Conservation (phyloP, 495 filamentous ascomycete genomes). For the Aspergillus sparsus region DNA sequence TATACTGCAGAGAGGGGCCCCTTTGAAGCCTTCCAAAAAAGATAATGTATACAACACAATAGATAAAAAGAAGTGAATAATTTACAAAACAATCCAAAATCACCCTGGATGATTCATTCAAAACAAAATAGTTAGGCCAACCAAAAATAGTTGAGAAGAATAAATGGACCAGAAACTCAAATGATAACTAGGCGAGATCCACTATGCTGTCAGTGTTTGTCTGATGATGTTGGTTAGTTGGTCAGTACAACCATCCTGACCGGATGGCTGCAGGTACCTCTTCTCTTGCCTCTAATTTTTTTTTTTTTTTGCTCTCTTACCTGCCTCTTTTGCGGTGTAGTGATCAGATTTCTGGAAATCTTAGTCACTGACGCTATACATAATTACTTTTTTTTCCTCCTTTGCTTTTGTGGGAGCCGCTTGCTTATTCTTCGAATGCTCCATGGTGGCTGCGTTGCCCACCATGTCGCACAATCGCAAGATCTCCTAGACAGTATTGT, state of each 20-base stretch:
- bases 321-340: slow-evolving; percentile 9
- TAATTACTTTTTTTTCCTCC: background rate
- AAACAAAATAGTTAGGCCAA: slow-evolving; percentile 11
- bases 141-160: slow-evolving; percentile 12
- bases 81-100: slow-evolving; percentile 14
- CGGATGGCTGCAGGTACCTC: slow-evolving; percentile 29
- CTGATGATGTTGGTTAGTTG: slow-evolving; percentile 24
- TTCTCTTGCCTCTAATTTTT: slow-evolving; percentile 9
- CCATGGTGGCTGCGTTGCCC: background rate
- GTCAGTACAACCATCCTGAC: slow-evolving; percentile 28
- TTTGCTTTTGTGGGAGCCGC: slow-evolving; percentile 1
- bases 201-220: slow-evolving; percentile 29
- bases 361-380: background rate
- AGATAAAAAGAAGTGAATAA: slow-evolving; percentile 17
- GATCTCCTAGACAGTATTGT: background rate
- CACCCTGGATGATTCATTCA: slow-evolving; percentile 10
- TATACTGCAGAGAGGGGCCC: slow-evolving; percentile 11
- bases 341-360: slow-evolving; percentile 12
- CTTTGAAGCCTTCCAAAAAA: slow-evolving; percentile 9
- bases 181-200: slow-evolving; percentile 17
- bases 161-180: slow-evolving; percentile 10
- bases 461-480: slow-evolving; percentile 6
- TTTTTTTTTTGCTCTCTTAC: slow-evolving; percentile 3
- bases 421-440: slow-evolving; percentile 11
- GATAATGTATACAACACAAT: slow-evolving; percentile 11